Base-by-base conservation (phyloP, 805 yeast species). In the Ogataea neopini region DNA sequence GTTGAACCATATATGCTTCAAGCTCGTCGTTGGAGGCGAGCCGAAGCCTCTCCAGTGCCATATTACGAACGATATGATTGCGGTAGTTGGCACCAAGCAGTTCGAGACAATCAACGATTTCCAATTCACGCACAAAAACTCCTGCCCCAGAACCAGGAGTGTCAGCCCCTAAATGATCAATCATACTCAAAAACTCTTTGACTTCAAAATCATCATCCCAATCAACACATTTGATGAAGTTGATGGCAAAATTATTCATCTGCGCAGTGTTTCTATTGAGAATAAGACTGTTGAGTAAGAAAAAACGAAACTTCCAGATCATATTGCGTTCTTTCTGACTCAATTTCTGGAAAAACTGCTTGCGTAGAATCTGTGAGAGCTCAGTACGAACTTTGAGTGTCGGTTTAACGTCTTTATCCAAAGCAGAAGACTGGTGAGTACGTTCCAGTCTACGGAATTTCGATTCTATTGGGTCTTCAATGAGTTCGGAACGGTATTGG, bases 221-320 rank as follows among this genome's bases (percentile, higher is more conserved):
- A 56, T 91, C 84, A 14, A 91, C 86, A 37, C 95, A 83, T 63
- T 90, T 89, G 53, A 92, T 75, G 50, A 94, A 84, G 64, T 92
- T 92, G 17, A 69, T 65, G 14, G 66, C 54, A 33, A 67, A 66
- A 40, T 69, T 69, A 36, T 67, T 71, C 43, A 68, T 65, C 23
- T 69, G 69, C 4, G 64, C 51, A 14, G 58, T 60, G 47, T 65
- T 69, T 15, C 63, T 62, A 45, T 64, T 64, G 22, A 63, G 42
- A 6, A 69, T 59, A 26, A 67, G 53, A 56, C 82, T 82, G 44
- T 83, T 77, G n/a, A 86, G 71, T 15, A 87, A 68, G 64, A 83
- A 91, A 67, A 87, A 94, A 45, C 98, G 70, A 66, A 86, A 92
- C 64, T 86, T 88, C 97, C 98, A 92, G 8, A 92, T 76, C 59